Evolutionary conservation across 2,329 filamentous ascomycete genomes (phyloP).

Genomic region (Aspergillus unguis): DNA sequence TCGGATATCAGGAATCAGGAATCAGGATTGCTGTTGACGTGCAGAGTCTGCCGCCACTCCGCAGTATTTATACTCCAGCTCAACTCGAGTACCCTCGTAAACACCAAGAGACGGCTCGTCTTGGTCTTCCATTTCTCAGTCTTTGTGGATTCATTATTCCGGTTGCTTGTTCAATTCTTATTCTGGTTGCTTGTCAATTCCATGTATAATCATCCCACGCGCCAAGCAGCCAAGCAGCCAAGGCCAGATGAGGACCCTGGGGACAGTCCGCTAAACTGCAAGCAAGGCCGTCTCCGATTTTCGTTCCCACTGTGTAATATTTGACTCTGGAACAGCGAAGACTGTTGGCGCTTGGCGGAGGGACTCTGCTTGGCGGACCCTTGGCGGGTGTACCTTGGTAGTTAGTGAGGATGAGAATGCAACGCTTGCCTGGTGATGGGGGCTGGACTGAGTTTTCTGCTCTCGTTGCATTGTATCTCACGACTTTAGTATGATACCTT

Average conservation of each 20-base stretch:
- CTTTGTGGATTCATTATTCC: no score
- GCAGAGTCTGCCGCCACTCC: not conserved
- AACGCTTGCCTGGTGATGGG: not conserved
- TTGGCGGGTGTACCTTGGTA: conserved; percentile 25
- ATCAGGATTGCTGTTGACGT: not conserved
- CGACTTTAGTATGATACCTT: conserved; percentile 7
- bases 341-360: not conserved
- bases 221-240: conserved; percentile 8
- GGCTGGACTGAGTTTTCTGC: conserved; percentile 2
- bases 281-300: not conserved
- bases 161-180: no score
- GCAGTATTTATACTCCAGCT: conserved; percentile 7
- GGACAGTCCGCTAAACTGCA: conserved; percentile 6
- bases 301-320: not conserved
- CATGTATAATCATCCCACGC: conserved; percentile 3
- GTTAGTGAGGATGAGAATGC: conserved; percentile 14
- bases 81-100: conserved; percentile 16
- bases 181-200: not conserved
- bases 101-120: not conserved
- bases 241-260: conserved; percentile 11
- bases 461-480: not conserved
- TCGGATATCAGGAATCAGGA: not conserved
- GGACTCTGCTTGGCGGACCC: not conserved
- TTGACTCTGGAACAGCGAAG: not conserved
- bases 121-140: not conserved